Evolutionary conservation across 2,329 filamentous ascomycete genomes (phyloP), one percentile per base, ranked within the genome.

Genomic region (Fusarium sp.): DNA sequence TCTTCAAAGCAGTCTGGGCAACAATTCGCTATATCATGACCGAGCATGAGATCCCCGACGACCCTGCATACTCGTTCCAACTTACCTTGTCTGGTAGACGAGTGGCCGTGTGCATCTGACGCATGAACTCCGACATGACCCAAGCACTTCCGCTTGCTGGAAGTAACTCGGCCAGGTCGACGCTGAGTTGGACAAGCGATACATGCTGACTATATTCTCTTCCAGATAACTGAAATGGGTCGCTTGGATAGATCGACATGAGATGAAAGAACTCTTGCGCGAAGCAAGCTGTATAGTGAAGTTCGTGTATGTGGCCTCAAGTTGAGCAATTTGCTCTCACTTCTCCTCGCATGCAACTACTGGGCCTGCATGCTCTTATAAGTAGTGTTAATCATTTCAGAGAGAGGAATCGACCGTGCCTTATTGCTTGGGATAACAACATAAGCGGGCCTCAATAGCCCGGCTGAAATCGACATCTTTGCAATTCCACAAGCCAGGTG

Each of bases 101-200:
- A 65, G 61, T 49, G 22, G 30, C 40, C 52, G 67, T 41, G 53
- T 52, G 50, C 43, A 64, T 32, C 37, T 68, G 71, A 47, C 49
- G 43, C 63, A 72, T 68, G 41, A 70, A 70, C 9, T 35, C 56
- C 17, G 70, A 70, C 53, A 74, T 65, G 45, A 68, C 46, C 70
- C 68, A 71, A 43, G 61, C 66, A 45, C 70, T 74, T 33, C 53
- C 60, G 30, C 60, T 60, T 45, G 71, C 70, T 48, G 70, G 63
- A 10, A 72, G 47, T 45, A 74, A 49, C 47, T 74, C 71, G 45
- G 62, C 52, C 53, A 71, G 39, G 41, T 71, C 71, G 22, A 49
- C 22, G 26, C 67, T 44, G 51, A 61, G 17, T 15, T 45, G 51
- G 5, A 61, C 49, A 13, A 63, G 48, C 28, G 61, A 51, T n/a